Percentiles rank a stretch among this genome's conserved stretches.
Conservation (phyloP, 352 stramenopile genomes). For the Phytophthora sp. region DNA sequence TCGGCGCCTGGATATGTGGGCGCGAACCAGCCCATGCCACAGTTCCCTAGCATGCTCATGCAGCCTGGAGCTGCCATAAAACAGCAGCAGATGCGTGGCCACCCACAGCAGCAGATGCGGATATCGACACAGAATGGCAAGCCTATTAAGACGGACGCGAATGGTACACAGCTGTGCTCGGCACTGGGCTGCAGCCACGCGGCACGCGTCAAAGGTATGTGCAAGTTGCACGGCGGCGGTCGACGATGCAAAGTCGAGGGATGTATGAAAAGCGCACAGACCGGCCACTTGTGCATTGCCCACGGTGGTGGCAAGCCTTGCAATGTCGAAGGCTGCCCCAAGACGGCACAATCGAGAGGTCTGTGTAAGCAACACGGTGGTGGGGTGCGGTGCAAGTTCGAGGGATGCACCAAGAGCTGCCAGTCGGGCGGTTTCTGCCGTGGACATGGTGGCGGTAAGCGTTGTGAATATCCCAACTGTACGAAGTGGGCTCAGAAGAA, state of each 20-base stretch:
- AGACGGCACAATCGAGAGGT: conserved; percentile 85
- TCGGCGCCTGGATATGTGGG: conserved; percentile 33
- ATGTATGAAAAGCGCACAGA: conserved; percentile 90
- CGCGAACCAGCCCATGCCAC: conserved; percentile 44
- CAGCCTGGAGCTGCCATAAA: conserved; percentile 53
- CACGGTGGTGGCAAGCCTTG: conserved; percentile 87
- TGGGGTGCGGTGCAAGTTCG: conserved; percentile 86
- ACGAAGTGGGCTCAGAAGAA: conserved; percentile 91
- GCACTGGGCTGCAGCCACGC: conserved; percentile 82
- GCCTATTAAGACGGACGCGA: conserved; percentile 55
- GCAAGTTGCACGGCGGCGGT: conserved; percentile 83
- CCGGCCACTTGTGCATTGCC: conserved; percentile 83
- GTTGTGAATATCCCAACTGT: conserved; percentile 84
- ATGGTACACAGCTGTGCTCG: conserved; percentile 72
- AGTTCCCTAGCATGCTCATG: conserved; percentile 71
- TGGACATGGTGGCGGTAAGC: conserved; percentile 83
- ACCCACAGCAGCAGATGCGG: conserved; percentile 41
- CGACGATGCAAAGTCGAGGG: conserved; percentile 86
- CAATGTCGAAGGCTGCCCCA: conserved; percentile 84
- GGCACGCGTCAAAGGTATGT: conserved; percentile 85
- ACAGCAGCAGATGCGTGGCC: conserved; percentile 44
- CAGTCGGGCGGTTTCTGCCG: conserved; percentile 87
- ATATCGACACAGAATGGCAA: conserved; percentile 65
- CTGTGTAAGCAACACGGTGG: conserved; percentile 88
- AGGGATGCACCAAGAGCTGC: conserved; percentile 88